A percentile compares a stretch with the other conserved stretches of the same genome.
Evolutionary conservation across 441 rosid genomes (phyloP).

Genomic region (Dalechampia spathulata): DNA sequence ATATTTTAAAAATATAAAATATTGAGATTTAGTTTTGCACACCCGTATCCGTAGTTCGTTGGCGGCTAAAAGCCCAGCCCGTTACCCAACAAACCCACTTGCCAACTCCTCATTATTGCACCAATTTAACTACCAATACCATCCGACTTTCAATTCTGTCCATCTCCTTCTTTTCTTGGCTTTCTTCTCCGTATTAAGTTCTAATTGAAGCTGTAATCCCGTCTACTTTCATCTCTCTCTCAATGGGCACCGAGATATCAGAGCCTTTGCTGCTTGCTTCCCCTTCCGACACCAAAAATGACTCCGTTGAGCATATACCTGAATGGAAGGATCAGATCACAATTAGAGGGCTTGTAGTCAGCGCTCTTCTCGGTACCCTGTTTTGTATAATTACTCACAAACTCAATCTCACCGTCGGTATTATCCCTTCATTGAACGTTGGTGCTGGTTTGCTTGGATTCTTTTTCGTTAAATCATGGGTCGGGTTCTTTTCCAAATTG

Average conservation of each 20-base stretch:
- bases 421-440: conserved; percentile 83
- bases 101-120: no score
- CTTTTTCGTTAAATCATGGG: conserved; percentile 89
- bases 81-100: no score
- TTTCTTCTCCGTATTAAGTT: no score
- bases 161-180: no score
- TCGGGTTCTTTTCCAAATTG: conserved; percentile 48
- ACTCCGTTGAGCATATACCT: conserved; percentile 31
- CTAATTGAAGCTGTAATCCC: no score
- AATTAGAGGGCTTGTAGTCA: conserved; percentile 53
- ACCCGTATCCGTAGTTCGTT: no score
- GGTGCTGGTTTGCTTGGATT: conserved; percentile 84
- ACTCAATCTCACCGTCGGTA: conserved; percentile 81
- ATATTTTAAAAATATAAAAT: no score
- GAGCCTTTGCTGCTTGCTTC: conserved; percentile 32
- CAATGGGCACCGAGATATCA: conserved; percentile 63
- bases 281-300: conserved; percentile 9
- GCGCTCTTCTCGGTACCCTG: conserved; percentile 59
- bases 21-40: no score
- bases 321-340: conserved; percentile 91
- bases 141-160: no score
- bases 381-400: conserved; percentile 88
- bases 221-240: no score
- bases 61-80: no score
- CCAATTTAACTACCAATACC: no score